Base-by-base conservation (phyloP, 306 rosid genomes). In the Vicia faba region DNA sequence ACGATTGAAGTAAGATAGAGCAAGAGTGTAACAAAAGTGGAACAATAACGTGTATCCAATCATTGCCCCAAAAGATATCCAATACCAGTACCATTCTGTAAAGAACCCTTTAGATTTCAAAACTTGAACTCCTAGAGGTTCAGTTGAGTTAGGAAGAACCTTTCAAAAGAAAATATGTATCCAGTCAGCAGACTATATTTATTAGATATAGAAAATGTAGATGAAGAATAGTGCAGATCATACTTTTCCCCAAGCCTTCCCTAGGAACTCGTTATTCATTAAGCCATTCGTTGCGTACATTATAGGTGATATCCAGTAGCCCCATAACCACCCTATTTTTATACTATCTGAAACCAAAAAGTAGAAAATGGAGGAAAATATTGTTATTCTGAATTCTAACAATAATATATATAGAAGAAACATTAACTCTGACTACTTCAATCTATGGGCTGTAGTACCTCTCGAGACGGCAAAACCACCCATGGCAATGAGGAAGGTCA, bases 1-100 rank as follows among this genome's bases (percentile, higher is more conserved):
- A 85, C 89, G 85, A 59, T 72, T 85, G 45, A 85, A 20, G 66
- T 46, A 82, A 43, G 76, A 41, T 39, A 85, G 85, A 61, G 85
- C 79, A 53, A 80, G 65, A 15, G 72, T 71, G 79, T 40, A 80
- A 20, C 23, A 31, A 53, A 83, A 5, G 62, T 80, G 77, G 80
- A 80, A 83, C 5, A 83, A 5, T 31, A 83, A 5, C 3, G 64
- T 58, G 31, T 65, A 83, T 57, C 80, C 82, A 59, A 78, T 14
- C 54, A 72, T 0, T 38, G 71, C 82, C 38, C 48, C 78, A 43
- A 51, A 67, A 61, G 71, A 73, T 20, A 78, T 66, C 82, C 82
- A 78, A 51, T 78, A 78, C 78, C 74, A 72, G 9, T 64, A 19
- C 18, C 76, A 29, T 25, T 80, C 33, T 7, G 82, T 75, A 23